Percentiles rank a stretch among this genome's conserved stretches.
Conservation (phyloP, 2,329 filamentous ascomycete species). For the Sphaerulina populicola region DNA sequence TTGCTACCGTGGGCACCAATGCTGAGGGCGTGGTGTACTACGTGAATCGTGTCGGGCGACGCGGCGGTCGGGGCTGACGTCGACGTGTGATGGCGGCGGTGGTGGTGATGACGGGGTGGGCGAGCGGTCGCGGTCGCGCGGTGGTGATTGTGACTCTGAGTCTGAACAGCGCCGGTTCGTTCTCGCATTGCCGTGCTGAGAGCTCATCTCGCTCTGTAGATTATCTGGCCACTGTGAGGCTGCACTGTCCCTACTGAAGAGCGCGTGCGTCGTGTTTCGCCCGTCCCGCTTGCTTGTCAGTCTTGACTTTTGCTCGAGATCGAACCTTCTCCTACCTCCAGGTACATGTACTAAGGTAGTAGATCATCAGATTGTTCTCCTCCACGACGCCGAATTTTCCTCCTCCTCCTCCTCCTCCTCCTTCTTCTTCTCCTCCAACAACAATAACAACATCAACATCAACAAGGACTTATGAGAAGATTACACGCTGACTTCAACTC, state of each 20-base stretch:
- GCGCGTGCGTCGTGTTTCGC: conserved; percentile 1
- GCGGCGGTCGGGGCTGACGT: neutral
- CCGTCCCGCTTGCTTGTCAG: neutral
- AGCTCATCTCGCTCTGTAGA: conserved; percentile 9
- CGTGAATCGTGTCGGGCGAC: conserved; percentile 6
- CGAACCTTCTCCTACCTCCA: too few species aligned
- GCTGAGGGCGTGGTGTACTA: neutral
- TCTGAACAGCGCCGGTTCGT: conserved; percentile 1
- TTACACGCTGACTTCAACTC: too few species aligned
- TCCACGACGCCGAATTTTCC: too few species aligned
- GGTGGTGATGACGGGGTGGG: neutral
- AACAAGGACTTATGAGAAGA: too few species aligned
- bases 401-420: too few species aligned
- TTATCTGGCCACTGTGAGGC: neutral
- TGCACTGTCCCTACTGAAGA: neutral
- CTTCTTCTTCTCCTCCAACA: too few species aligned
- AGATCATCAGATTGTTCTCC: too few species aligned
- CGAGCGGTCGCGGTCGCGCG: neutral
- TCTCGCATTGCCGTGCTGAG: conserved; percentile 2
- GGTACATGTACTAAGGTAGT: too few species aligned
- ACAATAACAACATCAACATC: too few species aligned
- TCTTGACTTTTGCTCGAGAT: too few species aligned
- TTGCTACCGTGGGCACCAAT: neutral
- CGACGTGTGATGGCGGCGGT: conserved; percentile 2
- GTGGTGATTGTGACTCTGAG: neutral